These are phyloP conservation scores for Saprolegnia diclina DNA, from an alignment of 352 stramenopile species.

Conservation along the genomic window DNA sequence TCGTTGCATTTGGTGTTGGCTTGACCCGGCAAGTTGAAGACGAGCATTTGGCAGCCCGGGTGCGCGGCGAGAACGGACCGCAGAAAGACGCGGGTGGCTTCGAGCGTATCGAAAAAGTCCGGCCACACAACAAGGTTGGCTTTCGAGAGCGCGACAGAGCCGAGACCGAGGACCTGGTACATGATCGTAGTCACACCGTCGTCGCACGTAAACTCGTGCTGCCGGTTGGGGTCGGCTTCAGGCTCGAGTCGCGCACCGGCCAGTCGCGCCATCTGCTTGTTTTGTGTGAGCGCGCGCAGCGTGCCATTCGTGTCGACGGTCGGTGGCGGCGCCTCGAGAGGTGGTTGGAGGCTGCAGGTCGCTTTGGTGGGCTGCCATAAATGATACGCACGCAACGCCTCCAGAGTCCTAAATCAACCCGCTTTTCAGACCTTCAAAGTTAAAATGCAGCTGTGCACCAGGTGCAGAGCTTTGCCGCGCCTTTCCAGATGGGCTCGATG, in stretches of 20 bases:
- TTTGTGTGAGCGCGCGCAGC: conserved; percentile 41
- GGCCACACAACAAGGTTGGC: conserved; percentile 89
- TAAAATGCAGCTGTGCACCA: conserved; percentile 48
- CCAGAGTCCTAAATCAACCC: conserved; percentile 40
- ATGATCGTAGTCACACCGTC: conserved; percentile 75
- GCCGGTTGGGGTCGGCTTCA: conserved; percentile 5
- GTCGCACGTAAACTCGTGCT: conserved; percentile 51
- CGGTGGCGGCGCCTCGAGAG: background rate
- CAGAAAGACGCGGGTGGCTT: conserved; percentile 86
- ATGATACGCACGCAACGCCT: conserved; percentile 56
- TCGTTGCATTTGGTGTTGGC: conserved; percentile 57
- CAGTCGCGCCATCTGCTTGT: conserved; percentile 69
- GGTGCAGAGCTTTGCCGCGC: conserved; percentile 85
- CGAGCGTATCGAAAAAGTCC: conserved; percentile 91
- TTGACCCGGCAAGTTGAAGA: conserved; percentile 91
- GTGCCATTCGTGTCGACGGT: background rate
- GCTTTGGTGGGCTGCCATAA: conserved; percentile 28
- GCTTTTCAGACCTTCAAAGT: no score
- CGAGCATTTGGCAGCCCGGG: conserved; percentile 71
- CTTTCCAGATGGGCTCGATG: conserved; percentile 76
- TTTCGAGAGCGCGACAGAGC: conserved; percentile 46
- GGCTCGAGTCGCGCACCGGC: conserved; percentile 39
- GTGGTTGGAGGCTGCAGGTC: background rate
- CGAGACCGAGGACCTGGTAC: conserved; percentile 75
- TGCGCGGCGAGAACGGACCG: conserved; percentile 68